Percentiles rank a stretch among this genome's conserved stretches.
phyloP scores from a whole-genome alignment of 495 filamentous ascomycete species.

The Penicillium alfredii region DNA sequence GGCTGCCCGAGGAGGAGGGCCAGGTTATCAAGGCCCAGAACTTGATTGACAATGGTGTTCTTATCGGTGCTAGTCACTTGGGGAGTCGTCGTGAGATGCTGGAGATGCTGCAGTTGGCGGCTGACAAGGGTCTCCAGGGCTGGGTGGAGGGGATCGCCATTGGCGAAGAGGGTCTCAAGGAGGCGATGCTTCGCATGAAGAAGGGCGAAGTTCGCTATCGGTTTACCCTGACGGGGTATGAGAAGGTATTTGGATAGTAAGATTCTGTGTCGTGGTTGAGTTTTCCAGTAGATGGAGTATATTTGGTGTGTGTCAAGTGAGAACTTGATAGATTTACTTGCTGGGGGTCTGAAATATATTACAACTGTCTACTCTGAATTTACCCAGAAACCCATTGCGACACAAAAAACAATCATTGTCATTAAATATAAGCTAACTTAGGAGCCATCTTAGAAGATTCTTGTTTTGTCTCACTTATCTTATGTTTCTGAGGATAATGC shows the following conservation, averaged over 20 bases:
- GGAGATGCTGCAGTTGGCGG: slow-evolving; percentile 75
- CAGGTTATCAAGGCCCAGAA: slow-evolving; percentile 70
- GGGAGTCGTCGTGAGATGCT: slow-evolving; percentile 76
- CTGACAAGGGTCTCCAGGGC: slow-evolving; percentile 71
- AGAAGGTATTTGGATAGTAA: slow-evolving; percentile 50
- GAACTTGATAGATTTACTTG: too few species aligned
- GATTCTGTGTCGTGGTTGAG: neutral
- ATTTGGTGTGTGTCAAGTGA: too few species aligned
- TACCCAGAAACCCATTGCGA: too few species aligned
- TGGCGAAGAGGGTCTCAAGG: slow-evolving; percentile 59
- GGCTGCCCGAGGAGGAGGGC: slow-evolving; percentile 75
- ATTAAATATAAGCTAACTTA: too few species aligned
- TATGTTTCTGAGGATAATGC: too few species aligned
- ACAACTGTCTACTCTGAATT: neutral
- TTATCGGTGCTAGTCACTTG: slow-evolving; percentile 76
- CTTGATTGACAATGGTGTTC: slow-evolving; percentile 68
- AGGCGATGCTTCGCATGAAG: slow-evolving; percentile 60
- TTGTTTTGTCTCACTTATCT: too few species aligned
- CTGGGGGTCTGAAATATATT: too few species aligned
- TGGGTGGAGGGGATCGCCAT: slow-evolving; percentile 78
- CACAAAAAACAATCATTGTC: too few species aligned
- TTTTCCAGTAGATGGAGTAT: neutral
- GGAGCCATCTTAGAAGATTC: too few species aligned
- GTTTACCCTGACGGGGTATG: slow-evolving; percentile 58
- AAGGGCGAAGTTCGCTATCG: slow-evolving; percentile 67